Evolutionary conservation across 495 filamentous ascomycete species (phyloP).

Genomic region (Hypoxylon lienhwacheense): DNA sequence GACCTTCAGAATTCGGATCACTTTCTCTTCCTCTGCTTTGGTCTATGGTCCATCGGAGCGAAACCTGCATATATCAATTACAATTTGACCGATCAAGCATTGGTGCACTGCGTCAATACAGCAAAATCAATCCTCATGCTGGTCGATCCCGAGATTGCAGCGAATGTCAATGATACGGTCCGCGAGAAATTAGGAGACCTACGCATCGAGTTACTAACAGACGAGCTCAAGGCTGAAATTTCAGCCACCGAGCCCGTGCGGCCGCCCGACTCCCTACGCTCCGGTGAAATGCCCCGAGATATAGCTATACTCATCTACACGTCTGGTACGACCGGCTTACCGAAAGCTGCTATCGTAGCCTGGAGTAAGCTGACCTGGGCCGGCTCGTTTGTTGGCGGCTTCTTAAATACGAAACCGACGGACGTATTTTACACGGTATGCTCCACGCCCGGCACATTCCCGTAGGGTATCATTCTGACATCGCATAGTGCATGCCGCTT

Average conservation of each 20-base stretch:
- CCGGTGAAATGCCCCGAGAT: conserved; percentile 53
- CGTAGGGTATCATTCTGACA: background rate
- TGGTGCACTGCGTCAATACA: conserved; percentile 76
- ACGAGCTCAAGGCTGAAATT: conserved; percentile 65
- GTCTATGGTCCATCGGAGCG: conserved; percentile 86
- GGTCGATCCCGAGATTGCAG: conserved; percentile 68
- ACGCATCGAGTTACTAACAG: conserved; percentile 62
- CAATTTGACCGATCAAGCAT: conserved; percentile 73
- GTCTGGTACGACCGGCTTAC: conserved; percentile 85
- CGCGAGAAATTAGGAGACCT: conserved; percentile 48
- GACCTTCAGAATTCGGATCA: conserved; percentile 84
- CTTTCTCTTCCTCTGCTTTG: conserved; percentile 82
- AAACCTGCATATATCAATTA: conserved; percentile 95
- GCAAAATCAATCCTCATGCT: conserved; percentile 71
- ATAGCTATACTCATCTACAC: conserved; percentile 83
- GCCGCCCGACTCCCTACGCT: conserved; percentile 62
- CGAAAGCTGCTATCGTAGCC: conserved; percentile 83
- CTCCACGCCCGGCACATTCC: background rate
- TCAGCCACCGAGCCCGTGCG: conserved; percentile 59
- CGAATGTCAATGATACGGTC: conserved; percentile 51
- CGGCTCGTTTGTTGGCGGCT: conserved; percentile 57
- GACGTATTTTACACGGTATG: conserved; percentile 84
- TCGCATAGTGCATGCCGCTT: conserved; percentile 78
- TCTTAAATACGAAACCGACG: conserved; percentile 56
- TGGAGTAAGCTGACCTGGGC: conserved; percentile 68